Percentiles rank a stretch among this genome's conserved stretches.
Conservation (phyloP, 2,329 filamentous ascomycete genomes). For the Aspergillus tamarii region DNA sequence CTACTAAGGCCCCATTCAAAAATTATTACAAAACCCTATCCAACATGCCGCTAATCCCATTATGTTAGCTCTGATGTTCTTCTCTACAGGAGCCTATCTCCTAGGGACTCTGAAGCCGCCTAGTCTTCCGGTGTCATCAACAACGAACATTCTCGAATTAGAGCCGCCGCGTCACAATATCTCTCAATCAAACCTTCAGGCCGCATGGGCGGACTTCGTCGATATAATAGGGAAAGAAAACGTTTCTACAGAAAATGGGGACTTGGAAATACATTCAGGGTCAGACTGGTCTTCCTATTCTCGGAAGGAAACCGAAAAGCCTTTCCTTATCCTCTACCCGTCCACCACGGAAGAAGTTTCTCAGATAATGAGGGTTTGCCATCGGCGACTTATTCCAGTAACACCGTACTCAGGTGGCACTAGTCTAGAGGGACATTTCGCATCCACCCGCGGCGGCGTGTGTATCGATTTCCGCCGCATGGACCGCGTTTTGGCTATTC, state of each 20-base stretch:
- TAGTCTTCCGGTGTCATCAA: slow-evolving; percentile 57
- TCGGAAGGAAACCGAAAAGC: slow-evolving; percentile 45
- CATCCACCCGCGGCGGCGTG: slow-evolving; percentile 78
- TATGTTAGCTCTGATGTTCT: slow-evolving; percentile 52
- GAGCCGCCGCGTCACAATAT: slow-evolving; percentile 58
- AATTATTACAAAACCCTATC: not conserved
- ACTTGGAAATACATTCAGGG: slow-evolving; percentile 61
- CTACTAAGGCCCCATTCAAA: too few relatives aligned
- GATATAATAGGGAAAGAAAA: slow-evolving; percentile 65
- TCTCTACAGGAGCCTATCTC: slow-evolving; percentile 59
- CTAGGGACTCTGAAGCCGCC: slow-evolving; percentile 55
- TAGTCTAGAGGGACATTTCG: slow-evolving; percentile 85
- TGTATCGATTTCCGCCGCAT: slow-evolving; percentile 86
- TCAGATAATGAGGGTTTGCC: slow-evolving; percentile 86
- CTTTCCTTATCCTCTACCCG: slow-evolving; percentile 72
- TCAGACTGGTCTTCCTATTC: slow-evolving; percentile 65
- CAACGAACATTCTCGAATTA: slow-evolving; percentile 54
- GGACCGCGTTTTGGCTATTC: slow-evolving; percentile 76
- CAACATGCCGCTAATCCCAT: slow-evolving; percentile 16
- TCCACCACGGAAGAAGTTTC: slow-evolving; percentile 79
- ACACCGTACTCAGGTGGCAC: slow-evolving; percentile 87
- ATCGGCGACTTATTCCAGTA: slow-evolving; percentile 77
- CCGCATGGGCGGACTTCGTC: slow-evolving; percentile 66
- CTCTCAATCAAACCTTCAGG: slow-evolving; percentile 61
- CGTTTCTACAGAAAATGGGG: slow-evolving; percentile 59